Evolutionary conservation across 768 basidiomycete genomes (phyloP).

Genomic region (Phanerochaete carnosa): DNA sequence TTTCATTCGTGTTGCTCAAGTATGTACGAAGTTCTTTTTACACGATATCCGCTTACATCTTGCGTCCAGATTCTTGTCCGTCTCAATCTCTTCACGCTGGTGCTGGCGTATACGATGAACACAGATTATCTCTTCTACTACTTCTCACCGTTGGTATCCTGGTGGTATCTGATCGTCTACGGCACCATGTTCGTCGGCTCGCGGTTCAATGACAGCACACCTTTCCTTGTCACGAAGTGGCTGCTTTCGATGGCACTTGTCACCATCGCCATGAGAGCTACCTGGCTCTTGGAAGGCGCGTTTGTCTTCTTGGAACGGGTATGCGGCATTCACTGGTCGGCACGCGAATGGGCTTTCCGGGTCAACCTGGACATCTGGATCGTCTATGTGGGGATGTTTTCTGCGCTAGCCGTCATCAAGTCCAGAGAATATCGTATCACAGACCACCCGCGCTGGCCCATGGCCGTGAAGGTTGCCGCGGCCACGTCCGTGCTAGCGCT

Average conservation of each 20-base stretch:
- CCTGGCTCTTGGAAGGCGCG: slow-evolving; percentile 57
- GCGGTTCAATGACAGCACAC: slow-evolving; percentile 65
- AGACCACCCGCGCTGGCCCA: slow-evolving; percentile 66
- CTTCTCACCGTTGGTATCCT: slow-evolving; percentile 84
- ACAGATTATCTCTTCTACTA: slow-evolving; percentile 91
- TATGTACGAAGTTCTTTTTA: slow-evolving; percentile 26
- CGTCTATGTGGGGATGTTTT: slow-evolving; percentile 83
- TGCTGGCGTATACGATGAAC: slow-evolving; percentile 87
- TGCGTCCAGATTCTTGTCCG: slow-evolving; percentile 42
- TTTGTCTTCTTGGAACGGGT: slow-evolving; percentile 64
- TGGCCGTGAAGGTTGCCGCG: slow-evolving; percentile 44
- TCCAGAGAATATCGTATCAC: slow-evolving; percentile 67
- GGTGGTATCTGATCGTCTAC: slow-evolving; percentile 90
- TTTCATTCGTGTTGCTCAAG: slow-evolving; percentile 71
- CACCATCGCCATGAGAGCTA: slow-evolving; percentile 62
- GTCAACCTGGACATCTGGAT: slow-evolving; percentile 88
- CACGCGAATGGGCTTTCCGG: slow-evolving; percentile 85
- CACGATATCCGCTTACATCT: not conserved
- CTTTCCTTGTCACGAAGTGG: slow-evolving; percentile 72
- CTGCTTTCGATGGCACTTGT: slow-evolving; percentile 57
- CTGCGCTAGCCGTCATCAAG: slow-evolving; percentile 71
- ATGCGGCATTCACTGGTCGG: slow-evolving; percentile 80
- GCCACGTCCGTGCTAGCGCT: slow-evolving; percentile 51
- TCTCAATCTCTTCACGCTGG: slow-evolving; percentile 78
- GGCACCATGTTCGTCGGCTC: slow-evolving; percentile 69